Conservation (phyloP, 345 rosid species). For the Sisymbrium altissimum region DNA sequence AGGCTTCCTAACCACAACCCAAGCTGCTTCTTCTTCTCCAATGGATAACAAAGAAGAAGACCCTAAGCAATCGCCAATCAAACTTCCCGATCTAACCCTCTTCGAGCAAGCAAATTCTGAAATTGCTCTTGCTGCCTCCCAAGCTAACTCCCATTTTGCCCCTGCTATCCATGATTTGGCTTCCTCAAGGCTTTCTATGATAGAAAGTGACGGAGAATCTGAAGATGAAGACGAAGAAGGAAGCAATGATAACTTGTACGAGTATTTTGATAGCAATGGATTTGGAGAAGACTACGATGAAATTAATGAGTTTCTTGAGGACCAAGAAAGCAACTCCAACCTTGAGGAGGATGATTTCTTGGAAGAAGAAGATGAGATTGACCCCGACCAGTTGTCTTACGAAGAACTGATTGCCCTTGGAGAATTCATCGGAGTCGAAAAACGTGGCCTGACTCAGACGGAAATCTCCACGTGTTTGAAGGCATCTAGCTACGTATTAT, state of each 20-base stretch:
- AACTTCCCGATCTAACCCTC: slow-evolving; percentile 24
- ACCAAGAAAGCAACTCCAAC: slow-evolving; percentile 37
- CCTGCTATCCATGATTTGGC: not conserved
- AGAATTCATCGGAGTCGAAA: slow-evolving; percentile 62
- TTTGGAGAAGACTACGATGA: slow-evolving; percentile 29
- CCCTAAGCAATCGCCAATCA: slow-evolving; percentile 14
- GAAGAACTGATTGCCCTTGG: slow-evolving; percentile 71
- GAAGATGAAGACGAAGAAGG: slow-evolving; percentile 22
- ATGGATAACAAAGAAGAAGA: slow-evolving; percentile 25
- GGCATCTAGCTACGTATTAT: not conserved
- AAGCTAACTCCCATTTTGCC: slow-evolving; percentile 14
- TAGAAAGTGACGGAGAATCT: slow-evolving; percentile 41
- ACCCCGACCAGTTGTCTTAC: slow-evolving; percentile 63
- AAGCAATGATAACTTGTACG: slow-evolving; percentile 36
- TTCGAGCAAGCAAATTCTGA: slow-evolving; percentile 35
- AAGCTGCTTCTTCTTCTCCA: slow-evolving; percentile 1
- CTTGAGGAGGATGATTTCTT: slow-evolving; percentile 36
- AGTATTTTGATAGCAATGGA: slow-evolving; percentile 44
- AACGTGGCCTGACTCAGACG: slow-evolving; percentile 43
- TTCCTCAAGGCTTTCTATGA: slow-evolving; percentile 19
- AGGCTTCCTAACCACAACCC: not conserved
- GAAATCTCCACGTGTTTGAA: slow-evolving; percentile 46
- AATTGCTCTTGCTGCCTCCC: slow-evolving; percentile 22
- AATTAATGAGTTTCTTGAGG: slow-evolving; percentile 42
- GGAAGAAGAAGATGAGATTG: slow-evolving; percentile 59